These are phyloP conservation scores for Marasmius sp. DNA, from an alignment of 1,284 basidiomycete species.

Conservation along the genomic window DNA sequence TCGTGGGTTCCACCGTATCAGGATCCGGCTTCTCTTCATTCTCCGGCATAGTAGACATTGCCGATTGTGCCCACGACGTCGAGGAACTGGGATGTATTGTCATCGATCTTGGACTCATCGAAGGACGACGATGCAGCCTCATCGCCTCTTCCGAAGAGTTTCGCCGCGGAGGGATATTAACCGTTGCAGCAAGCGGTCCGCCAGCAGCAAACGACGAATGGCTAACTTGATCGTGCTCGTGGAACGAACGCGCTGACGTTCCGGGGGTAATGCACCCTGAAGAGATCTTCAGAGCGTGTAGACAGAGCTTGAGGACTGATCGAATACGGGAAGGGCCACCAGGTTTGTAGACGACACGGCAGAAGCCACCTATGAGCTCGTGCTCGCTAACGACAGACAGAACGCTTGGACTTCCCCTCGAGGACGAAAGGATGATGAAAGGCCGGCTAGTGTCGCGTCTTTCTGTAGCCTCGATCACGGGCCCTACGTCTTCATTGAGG, in stretches of 20 bases:
- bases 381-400: conserved; percentile 68
- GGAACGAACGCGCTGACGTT: background rate
- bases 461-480: conserved; percentile 58
- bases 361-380: conserved; percentile 84
- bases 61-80: conserved; percentile 34
- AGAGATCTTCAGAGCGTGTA: conserved; percentile 62
- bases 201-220: conserved; percentile 1
- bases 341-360: conserved; percentile 87
- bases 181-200: conserved; percentile 4
- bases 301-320: conserved; percentile 66
- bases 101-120: conserved; percentile 45
- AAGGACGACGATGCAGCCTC: conserved; percentile 31
- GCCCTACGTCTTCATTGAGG: conserved; percentile 76
- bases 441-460: conserved; percentile 59
- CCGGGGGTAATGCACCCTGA: conserved; percentile 22
- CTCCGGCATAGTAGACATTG: conserved; percentile 31
- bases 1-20: conserved; percentile 41
- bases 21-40: conserved; percentile 17
- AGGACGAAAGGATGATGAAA: conserved; percentile 74
- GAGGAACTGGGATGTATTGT: conserved; percentile 46
- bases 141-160: conserved; percentile 48
- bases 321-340: conserved; percentile 81
- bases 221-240: background rate
- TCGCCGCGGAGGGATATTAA: conserved; percentile 34
- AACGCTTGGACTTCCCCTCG: conserved; percentile 64